A percentile compares a stretch with the other conserved stretches of the same genome.
phyloP scores from a whole-genome alignment of 331 rosid species.

The Ulmus americana region DNA sequence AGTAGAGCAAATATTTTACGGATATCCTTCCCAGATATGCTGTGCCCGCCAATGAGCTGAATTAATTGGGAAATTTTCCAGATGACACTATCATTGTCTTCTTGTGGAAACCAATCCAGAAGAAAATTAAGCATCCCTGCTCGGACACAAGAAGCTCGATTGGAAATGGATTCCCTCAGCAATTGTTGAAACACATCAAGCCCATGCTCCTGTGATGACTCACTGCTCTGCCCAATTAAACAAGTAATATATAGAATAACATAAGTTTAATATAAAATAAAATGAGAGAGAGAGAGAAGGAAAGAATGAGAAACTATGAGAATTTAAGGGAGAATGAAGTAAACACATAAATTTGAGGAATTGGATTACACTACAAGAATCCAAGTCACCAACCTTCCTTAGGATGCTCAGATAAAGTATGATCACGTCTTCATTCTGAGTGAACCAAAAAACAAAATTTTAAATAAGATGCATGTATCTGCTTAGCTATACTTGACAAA shows the following conservation, averaged over 20 bases:
- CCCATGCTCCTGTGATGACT: constrained; percentile 68
- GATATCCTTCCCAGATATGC: constrained; percentile 94
- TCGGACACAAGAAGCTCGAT: constrained; percentile 90
- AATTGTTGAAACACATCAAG: constrained; percentile 70
- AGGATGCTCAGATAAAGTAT: constrained; percentile 64
- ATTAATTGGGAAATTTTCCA: constrained; percentile 77
- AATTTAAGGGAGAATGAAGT: not conserved
- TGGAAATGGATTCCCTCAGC: constrained; percentile 79
- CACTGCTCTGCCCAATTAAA: constrained; percentile 99
- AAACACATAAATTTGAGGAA: not conserved
- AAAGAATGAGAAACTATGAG: not conserved
- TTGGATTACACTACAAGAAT: constrained; percentile 22
- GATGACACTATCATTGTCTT: constrained; percentile 55
- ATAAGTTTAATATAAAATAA: constrained; percentile 7
- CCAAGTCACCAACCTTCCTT: constrained; percentile 70
- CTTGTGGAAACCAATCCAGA: constrained; percentile 92
- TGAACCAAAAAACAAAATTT: constrained; percentile 16
- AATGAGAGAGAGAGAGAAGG: not conserved
- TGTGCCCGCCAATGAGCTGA: constrained; percentile 92
- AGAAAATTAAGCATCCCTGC: constrained; percentile 95
- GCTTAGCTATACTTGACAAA: constrained; percentile 1
- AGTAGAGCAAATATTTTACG: constrained; percentile 92
- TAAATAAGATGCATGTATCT: constrained; percentile 2
- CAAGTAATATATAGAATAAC: constrained; percentile 35
- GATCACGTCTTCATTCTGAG: constrained; percentile 91